Evolutionary conservation across 768 basidiomycete genomes (phyloP).

Genomic region (Leccinum subgranulosum): DNA sequence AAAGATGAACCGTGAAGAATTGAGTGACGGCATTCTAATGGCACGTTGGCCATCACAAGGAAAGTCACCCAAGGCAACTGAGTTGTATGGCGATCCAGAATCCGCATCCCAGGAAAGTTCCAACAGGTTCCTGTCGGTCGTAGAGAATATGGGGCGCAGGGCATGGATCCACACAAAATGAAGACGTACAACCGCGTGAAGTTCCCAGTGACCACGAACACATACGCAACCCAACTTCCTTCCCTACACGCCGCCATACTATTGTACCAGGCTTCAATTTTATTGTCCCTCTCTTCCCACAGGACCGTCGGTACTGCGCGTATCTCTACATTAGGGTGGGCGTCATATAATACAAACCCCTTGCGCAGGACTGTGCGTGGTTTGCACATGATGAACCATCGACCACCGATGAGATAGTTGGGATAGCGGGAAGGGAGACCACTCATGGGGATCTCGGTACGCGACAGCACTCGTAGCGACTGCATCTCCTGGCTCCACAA

Average conservation of each 20-base stretch:
- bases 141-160: not conserved
- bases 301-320: not conserved
- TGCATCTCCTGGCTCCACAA: not conserved
- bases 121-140: not conserved
- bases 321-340: not conserved
- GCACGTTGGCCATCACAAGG: not conserved
- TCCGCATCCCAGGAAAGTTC: not conserved
- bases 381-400: not conserved
- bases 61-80: not conserved
- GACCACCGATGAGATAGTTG: not conserved
- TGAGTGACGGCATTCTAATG: not conserved
- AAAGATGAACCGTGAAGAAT: not conserved
- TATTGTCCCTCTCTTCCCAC: not conserved
- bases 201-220: not conserved
- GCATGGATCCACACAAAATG: not conserved
- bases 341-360: not conserved
- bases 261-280: not conserved
- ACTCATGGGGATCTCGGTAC: not conserved
- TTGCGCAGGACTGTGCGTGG: not conserved
- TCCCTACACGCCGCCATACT: not conserved
- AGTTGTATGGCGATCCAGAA: not conserved
- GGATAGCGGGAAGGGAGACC: not conserved
- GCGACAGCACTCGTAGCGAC: not conserved
- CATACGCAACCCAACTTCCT: not conserved
- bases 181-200: not conserved